These are phyloP conservation scores for Coemansia sp. DNA, from an alignment of 192 early-diverging fungal genomes.

Conservation along the genomic window DNA sequence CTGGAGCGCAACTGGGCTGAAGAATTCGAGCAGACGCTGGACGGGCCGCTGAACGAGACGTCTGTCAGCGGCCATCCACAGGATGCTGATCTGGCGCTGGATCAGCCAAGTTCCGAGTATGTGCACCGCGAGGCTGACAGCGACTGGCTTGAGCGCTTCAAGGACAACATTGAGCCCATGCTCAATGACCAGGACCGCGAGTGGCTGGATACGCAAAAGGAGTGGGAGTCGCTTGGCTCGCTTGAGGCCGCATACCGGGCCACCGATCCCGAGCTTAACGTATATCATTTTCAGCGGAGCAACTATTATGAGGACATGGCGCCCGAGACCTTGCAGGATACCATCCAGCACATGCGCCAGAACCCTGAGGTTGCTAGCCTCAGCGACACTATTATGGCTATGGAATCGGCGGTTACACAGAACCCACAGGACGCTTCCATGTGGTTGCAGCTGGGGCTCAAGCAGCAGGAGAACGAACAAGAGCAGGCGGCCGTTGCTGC, in stretches of 20 bases:
- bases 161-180: slow-evolving; percentile 68
- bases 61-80: slow-evolving; percentile 50
- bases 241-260: slow-evolving; percentile 40
- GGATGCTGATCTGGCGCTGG: slow-evolving; percentile 55
- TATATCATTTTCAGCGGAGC: slow-evolving; percentile 70
- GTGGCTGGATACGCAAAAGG: slow-evolving; percentile 73
- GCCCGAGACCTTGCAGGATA: slow-evolving; percentile 45
- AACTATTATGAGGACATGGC: slow-evolving; percentile 34
- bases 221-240: slow-evolving; percentile 62
- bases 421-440: slow-evolving; percentile 73
- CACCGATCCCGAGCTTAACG: slow-evolving; percentile 58
- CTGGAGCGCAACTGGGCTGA: slow-evolving; percentile 62
- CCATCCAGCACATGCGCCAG: slow-evolving; percentile 57
- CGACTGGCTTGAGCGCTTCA: slow-evolving; percentile 70
- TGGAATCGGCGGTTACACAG: slow-evolving; percentile 85
- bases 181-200: slow-evolving; percentile 61
- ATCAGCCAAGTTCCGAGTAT: slow-evolving; percentile 57
- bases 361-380: slow-evolving; percentile 61
- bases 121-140: slow-evolving; percentile 49
- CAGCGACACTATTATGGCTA: slow-evolving; percentile 83
- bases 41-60: slow-evolving; percentile 46
- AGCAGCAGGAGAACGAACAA: slow-evolving; percentile 97
- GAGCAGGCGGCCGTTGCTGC: slow-evolving; percentile 90
- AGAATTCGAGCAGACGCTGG: slow-evolving; percentile 59
- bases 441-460: slow-evolving; percentile 86